Percentiles rank a stretch among this genome's conserved stretches.
phyloP scores from a whole-genome alignment of 108 stramenopile genomes.

The Schizochytrium sp. region DNA sequence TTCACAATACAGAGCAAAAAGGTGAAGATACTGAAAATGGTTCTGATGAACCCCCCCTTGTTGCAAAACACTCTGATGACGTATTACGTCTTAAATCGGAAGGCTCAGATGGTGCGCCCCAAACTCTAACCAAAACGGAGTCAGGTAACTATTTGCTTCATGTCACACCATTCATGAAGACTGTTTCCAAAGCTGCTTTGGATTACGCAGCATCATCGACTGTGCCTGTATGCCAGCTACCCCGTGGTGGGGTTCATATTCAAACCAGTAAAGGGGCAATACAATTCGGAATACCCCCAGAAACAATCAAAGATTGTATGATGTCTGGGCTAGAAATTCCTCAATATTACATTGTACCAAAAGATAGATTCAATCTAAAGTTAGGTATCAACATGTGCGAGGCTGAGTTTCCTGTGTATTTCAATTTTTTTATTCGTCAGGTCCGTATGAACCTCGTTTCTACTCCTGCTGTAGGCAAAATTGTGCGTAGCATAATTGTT shows the following conservation, averaged over 20 bases:
- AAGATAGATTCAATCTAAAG: conserved; percentile 64
- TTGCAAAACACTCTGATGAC: too few species aligned
- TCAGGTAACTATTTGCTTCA: not conserved
- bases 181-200: not conserved
- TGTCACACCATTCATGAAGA: not conserved
- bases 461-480: conserved; percentile 60
- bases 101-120: too few species aligned
- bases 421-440: conserved; percentile 69
- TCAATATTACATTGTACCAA: conserved; percentile 65
- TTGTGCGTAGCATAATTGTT: conserved; percentile 64
- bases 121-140: not conserved
- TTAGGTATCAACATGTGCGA: conserved; percentile 70
- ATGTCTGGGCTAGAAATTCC: conserved; percentile 67
- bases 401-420: conserved; percentile 74
- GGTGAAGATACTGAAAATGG: too few species aligned
- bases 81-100: too few species aligned
- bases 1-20: too few species aligned
- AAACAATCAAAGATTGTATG: conserved; percentile 66
- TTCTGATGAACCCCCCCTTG: too few species aligned
- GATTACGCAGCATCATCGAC: not conserved
- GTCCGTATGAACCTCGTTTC: conserved; percentile 63
- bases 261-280: conserved; percentile 30
- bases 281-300: conserved; percentile 27
- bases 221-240: conserved; percentile 2
- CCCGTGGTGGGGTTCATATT: not conserved